A percentile compares a stretch with the other conserved stretches of the same genome.
Evolutionary conservation across 371 early-diverging fungal genomes (phyloP).

Genomic region (Catenaria anguillulae): DNA sequence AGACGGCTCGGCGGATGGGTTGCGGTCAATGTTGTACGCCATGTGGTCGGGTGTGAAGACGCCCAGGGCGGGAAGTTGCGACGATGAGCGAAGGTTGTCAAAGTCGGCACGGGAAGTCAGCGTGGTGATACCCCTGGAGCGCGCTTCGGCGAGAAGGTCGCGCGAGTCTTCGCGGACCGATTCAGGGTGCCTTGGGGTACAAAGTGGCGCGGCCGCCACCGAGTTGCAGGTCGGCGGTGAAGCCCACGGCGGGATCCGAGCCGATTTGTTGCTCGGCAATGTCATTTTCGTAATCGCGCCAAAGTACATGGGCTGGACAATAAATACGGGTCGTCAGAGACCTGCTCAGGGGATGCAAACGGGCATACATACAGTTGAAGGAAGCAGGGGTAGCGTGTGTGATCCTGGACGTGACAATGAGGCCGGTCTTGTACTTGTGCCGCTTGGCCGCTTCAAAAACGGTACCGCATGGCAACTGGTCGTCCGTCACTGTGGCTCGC

Average conservation of each 20-base stretch:
- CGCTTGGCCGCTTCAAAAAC: conserved; percentile 82
- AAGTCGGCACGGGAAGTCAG: conserved; percentile 36
- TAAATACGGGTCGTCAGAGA: too few relatives aligned
- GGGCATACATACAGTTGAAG: conserved; percentile 31
- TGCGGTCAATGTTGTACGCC: conserved; percentile 76
- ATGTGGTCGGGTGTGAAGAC: conserved; percentile 44
- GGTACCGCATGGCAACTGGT: conserved; percentile 65
- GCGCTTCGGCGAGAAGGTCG: conserved; percentile 42
- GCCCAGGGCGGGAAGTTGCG: background rate
- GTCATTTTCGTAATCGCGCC: conserved; percentile 54
- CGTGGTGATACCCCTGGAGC: conserved; percentile 16
- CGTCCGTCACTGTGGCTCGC: conserved; percentile 11
- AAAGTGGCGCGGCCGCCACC: conserved; percentile 82
- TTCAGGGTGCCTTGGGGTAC: conserved; percentile 32
- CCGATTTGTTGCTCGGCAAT: conserved; percentile 88
- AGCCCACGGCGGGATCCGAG: conserved; percentile 40
- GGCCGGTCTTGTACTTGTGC: conserved; percentile 57
- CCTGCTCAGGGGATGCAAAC: too few relatives aligned
- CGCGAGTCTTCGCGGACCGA: conserved; percentile 43
- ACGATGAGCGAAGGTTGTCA: conserved; percentile 21
- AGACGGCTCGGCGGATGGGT: conserved; percentile 50
- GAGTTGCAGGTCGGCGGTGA: conserved; percentile 55
- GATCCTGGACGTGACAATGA: conserved; percentile 81
- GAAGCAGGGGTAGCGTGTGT: conserved; percentile 78
- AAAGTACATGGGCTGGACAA: conserved; percentile 54